Conservation (phyloP, 139 green algal genomes). For the Chlamydomonas urium region DNA sequence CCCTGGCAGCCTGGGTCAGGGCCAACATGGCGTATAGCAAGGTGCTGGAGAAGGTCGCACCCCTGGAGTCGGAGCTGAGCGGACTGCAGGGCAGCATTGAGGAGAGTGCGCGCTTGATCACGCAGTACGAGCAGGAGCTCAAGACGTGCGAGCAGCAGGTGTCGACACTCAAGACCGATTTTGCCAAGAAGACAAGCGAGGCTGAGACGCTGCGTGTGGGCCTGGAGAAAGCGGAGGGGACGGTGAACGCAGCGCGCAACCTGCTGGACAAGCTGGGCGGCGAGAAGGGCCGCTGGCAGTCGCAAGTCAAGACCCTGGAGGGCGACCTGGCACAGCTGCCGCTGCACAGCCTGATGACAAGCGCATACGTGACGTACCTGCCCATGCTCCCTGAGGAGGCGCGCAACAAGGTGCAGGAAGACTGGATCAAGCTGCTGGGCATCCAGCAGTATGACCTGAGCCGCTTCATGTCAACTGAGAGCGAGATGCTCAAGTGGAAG, state of each 20-base stretch:
- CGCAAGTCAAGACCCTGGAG: constrained; percentile 39
- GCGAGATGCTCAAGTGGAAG: constrained; percentile 75
- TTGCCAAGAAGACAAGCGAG: constrained; percentile 61
- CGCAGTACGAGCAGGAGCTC: constrained; percentile 70
- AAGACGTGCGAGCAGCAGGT: constrained; percentile 32
- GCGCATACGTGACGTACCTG: constrained; percentile 27
- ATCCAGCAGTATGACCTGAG: constrained; percentile 46
- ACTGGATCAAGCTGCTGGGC: constrained; percentile 16
- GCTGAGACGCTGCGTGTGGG: constrained; percentile 58
- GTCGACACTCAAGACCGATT: constrained; percentile 63
- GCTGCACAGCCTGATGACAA: constrained; percentile 15
- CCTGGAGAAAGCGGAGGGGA: constrained; percentile 64
- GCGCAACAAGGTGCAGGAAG: constrained; percentile 7
- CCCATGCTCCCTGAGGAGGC: constrained; percentile 20
- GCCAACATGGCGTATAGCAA: constrained; percentile 53
- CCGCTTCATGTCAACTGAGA: constrained; percentile 65
- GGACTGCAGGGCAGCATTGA: constrained; percentile 47
- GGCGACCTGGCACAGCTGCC: constrained; percentile 42
- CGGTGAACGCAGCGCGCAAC: constrained; percentile 53
- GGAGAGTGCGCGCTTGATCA: constrained; percentile 50
- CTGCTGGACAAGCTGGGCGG: constrained; percentile 70
- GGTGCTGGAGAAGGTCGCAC: constrained; percentile 56
- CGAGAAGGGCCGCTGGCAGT: constrained; percentile 53
- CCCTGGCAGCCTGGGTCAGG: constrained; percentile 75
- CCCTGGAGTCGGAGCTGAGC: constrained; percentile 61